Evolutionary conservation across 352 stramenopile species (phyloP), one percentile per base, ranked within the genome.

Genomic region (Globisporangium mamillatum): DNA sequence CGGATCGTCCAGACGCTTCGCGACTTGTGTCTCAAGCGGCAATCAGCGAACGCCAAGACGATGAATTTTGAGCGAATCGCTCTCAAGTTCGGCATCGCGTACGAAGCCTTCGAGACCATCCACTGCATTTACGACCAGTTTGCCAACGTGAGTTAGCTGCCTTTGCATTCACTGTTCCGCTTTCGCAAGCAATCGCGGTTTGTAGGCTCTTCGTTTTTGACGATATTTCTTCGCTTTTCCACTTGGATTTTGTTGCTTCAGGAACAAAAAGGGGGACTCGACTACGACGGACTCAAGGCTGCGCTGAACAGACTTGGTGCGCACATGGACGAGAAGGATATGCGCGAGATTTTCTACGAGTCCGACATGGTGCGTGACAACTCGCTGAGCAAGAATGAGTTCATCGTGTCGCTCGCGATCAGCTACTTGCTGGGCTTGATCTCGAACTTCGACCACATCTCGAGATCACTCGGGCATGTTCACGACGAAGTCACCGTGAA

Each of bases 351-450:
- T 66, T 95, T 95, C 67, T 91, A 94, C 69, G 88, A 95, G 73
- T 92, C 87, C n/a, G 88, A 97, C 75, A 90, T 97, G 78, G 86
- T 92, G 68, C 83, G 87, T 48, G 87, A 97, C 76, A 92, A 93
- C 64, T 81, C 79, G 29, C 64, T 97, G 55, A 94, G 83, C 58
- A 84, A 92, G 57, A 94, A 94, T 61, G 89, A 97, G 62, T 96
- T 97, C 66, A 68, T 96, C 25, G 75, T 94, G 8, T 95, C 84
- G 48, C 78, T 97, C 32, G 88, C 89, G 18, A 91, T 96, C 62
- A 84, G 84, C 22, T 89, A 94, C 59, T 75, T 97, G 41, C 74
- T 97, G 24, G 88, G 84, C 0, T 68, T 94, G 34, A 94, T 97
- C 69, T 84, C 76, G 8, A 91, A 81, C 62, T 90, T 91, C 65